A percentile compares a stretch with the other conserved stretches of the same genome.
Evolutionary conservation across 2,329 filamentous ascomycete genomes (phyloP).

Genomic region (Beauveria sp.): DNA sequence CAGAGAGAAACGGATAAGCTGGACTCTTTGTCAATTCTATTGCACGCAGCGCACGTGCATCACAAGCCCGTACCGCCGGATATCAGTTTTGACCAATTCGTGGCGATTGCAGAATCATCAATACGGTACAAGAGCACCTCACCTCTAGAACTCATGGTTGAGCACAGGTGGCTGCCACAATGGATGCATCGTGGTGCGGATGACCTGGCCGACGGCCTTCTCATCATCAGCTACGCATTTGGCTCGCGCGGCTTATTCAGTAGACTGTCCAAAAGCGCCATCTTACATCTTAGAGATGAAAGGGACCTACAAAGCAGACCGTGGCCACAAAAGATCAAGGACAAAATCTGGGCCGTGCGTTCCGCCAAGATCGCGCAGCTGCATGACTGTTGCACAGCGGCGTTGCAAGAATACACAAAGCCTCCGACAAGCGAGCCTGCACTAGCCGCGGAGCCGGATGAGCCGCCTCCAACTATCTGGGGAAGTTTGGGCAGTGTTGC

Average conservation of each 20-base stretch:
- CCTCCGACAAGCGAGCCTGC: conserved; percentile 18
- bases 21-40: conserved; percentile 35
- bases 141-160: conserved; percentile 41
- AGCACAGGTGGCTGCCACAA: conserved; percentile 43
- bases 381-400: conserved; percentile 34
- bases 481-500: conserved; percentile 15
- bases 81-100: conserved; percentile 40
- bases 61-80: conserved; percentile 37
- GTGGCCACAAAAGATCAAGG: conserved; percentile 40
- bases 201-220: conserved; percentile 40
- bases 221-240: conserved; percentile 47
- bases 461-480: conserved; percentile 16
- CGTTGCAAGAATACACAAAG: conserved; percentile 39
- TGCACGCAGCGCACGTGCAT: conserved; percentile 46
- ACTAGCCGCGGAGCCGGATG: conserved; percentile 14
- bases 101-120: conserved; percentile 43
- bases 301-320: conserved; percentile 33
- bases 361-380: conserved; percentile 44
- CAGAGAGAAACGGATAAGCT: conserved; percentile 38
- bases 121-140: conserved; percentile 44
- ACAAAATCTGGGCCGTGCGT: conserved; percentile 41
- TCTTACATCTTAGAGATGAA: conserved; percentile 38
- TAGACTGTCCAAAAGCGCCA: conserved; percentile 40
- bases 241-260: conserved; percentile 41
- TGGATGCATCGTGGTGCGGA: conserved; percentile 42